These are phyloP conservation scores for Spinellus fusiger DNA, from an alignment of 192 early-diverging fungal species.

Conservation along the genomic window DNA sequence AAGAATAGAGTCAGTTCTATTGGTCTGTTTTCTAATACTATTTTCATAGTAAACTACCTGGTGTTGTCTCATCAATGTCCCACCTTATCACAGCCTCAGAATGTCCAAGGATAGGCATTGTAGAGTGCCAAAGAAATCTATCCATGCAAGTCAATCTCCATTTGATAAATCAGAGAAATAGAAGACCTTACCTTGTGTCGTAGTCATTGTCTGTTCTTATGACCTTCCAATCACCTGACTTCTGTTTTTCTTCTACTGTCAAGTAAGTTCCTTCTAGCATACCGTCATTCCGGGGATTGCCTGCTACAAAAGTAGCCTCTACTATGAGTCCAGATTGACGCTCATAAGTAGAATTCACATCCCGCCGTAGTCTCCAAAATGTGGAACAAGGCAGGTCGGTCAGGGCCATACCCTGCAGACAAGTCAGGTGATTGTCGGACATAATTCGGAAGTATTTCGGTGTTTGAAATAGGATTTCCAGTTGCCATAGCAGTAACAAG, in stretches of 20 bases:
- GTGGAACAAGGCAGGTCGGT: constrained; percentile 9
- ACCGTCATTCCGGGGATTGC: constrained; percentile 26
- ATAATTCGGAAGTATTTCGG: constrained; percentile 13
- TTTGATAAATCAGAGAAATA: too few relatives aligned
- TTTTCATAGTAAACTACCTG: background rate
- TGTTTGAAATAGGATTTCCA: background rate
- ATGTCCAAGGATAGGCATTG: constrained; percentile 5
- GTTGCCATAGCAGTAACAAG: constrained; percentile 40
- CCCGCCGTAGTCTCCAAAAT: constrained; percentile 22
- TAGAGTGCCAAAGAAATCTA: constrained; percentile 23
- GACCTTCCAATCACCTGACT: constrained; percentile 10
- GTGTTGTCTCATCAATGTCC: background rate
- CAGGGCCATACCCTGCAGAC: background rate
- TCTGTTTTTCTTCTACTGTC: constrained; percentile 16
- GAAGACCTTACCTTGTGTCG: constrained; percentile 17
- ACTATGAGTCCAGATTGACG: background rate
- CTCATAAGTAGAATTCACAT: background rate
- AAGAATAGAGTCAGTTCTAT: background rate
- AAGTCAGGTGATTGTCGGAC: constrained; percentile 10
- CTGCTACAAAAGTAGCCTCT: constrained; percentile 19
- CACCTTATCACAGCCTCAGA: constrained; percentile 19
- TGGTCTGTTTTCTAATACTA: background rate
- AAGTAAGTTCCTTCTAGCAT: constrained; percentile 19
- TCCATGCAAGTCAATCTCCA: background rate
- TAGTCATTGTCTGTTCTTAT: constrained; percentile 25